Percentiles rank a stretch among this genome's conserved stretches.
Conservation (phyloP, 331 rosid genomes). For the Erythrophleum ivorense region DNA sequence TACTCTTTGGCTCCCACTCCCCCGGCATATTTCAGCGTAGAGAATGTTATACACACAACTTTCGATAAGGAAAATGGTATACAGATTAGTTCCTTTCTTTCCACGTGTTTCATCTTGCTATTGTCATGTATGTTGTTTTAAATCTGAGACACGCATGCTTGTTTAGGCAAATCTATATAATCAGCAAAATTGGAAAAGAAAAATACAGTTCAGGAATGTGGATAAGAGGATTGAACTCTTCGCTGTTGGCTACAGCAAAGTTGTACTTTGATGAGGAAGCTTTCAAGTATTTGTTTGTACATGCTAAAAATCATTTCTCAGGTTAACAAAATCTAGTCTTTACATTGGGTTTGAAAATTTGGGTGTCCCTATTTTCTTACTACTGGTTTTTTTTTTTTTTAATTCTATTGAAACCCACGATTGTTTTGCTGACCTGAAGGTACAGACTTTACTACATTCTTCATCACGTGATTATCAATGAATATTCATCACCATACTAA, state of each 20-base stretch:
- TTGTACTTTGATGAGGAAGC: neutral
- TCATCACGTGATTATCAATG: constrained; percentile 1
- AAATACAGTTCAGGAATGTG: neutral
- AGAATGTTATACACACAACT: constrained; percentile 56
- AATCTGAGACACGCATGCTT: constrained; percentile 15
- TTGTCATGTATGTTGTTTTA: constrained; percentile 23
- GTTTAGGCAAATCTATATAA: constrained; percentile 13
- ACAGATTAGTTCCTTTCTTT: constrained; percentile 53
- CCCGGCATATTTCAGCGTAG: constrained; percentile 50
- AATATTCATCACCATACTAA: neutral
- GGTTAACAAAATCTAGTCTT: neutral
- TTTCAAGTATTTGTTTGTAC: neutral
- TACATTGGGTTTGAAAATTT: neutral
- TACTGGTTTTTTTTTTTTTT: neutral
- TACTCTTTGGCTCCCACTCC: constrained; percentile 44
- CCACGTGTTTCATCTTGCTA: constrained; percentile 27
- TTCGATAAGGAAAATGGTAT: constrained; percentile 62
- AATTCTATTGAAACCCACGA: neutral
- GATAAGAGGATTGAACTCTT: neutral
- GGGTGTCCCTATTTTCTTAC: neutral
- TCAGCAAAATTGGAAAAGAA: neutral
- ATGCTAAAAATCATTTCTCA: neutral
- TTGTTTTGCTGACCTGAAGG: neutral
- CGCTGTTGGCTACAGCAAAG: neutral
- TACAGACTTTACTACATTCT: neutral